Evolutionary conservation across 2,329 filamentous ascomycete genomes (phyloP), one percentile per base, ranked within the genome.

Genomic region (Sarocladium strictum): DNA sequence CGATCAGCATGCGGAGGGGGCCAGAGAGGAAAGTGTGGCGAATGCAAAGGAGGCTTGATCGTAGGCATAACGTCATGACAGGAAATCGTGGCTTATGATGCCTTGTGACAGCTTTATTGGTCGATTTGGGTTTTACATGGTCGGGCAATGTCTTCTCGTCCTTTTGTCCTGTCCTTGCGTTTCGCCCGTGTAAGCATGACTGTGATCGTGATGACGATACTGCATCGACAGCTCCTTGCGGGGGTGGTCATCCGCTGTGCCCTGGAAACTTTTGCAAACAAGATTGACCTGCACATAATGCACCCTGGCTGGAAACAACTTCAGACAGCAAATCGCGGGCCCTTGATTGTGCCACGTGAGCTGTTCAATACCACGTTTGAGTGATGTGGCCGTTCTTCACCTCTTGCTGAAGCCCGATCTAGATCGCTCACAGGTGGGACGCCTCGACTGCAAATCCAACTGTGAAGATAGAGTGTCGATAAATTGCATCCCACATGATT

Each of bases 381-480:
- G n/a, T n/a, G n/a, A n/a, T n/a, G n/a, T n/a, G n/a, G n/a, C n/a
- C n/a, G n/a, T n/a, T n/a, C n/a, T 38, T 15, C 17, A 38, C 9
- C 35, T 19, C 12, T n/a, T n/a, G n/a, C 35, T n/a, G n/a, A 15
- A 15, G 35, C 35, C 15, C 6, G 17, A 15, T 38, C 6, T 5
- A 45, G 11, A 19, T 32, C 11, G 14, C 21, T 33, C 47, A 33
- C n/a, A 70, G 59, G 56, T 67, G 67, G 7, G 67, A 70, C 12
- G 68, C 68, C 55, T 71, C 70, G 3, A 72, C 64, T 7, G 71
- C 55, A 54, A 70, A 72, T 2, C 67, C 69, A 10, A 71, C 58
- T 1, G 67, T 67, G 56, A 72, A 67, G 54, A 67, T 67, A 55
- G 64, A 57, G 58, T 73, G 70, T 4, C 68, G 61, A 15, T 66